Base-by-base conservation (phyloP, 139 green algal species). In the Micractinium conductrix region DNA sequence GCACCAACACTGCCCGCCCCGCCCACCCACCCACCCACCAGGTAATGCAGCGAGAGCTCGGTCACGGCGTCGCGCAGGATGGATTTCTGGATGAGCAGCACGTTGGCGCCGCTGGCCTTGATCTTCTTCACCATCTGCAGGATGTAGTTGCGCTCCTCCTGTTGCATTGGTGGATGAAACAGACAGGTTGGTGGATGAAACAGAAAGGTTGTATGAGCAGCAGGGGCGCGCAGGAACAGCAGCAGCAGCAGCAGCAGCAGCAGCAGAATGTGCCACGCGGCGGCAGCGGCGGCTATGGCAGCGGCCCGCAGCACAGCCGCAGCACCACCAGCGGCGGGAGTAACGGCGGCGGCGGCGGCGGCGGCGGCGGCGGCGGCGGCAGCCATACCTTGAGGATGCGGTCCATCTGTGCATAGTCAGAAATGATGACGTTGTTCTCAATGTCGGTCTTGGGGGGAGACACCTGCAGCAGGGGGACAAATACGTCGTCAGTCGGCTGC, bases 101-200 rank as follows among this genome's bases (percentile, higher is more conserved):
- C 97, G 85, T 99, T 99, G 93, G 94, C 97, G 38, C 97, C 97
- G 30, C 79, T 92, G 37, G 96, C 96, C 73, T 94, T 94, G 91
- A 99, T 98, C 91, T 99, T 98, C 93, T 99, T 99, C 43, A 99
- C 94, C 83, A 99, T 95, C 63, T 89, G 80, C 76, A 99, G 92
- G 85, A 99, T 99, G 94, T 99, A 98, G 90, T 99, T 99, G 55
- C 97, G 92, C 91, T 99, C 97, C 92, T 99, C 97, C 70, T 82
- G 83, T 74, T 60, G 28, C n/a, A n/a, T n/a, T n/a, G n/a, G n/a
- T n/a, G n/a, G n/a, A n/a, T n/a, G n/a, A n/a, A n/a, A n/a, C n/a
- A n/a, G n/a, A n/a, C n/a, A n/a, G n/a, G n/a, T n/a, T n/a, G n/a
- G n/a, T n/a, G n/a, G n/a, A n/a, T n/a, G n/a, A n/a, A n/a, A n/a